Evolutionary conservation across 2,329 filamentous ascomycete genomes (phyloP), one percentile per base, ranked within the genome.

Genomic region (Pseudogymnoascus sp.): DNA sequence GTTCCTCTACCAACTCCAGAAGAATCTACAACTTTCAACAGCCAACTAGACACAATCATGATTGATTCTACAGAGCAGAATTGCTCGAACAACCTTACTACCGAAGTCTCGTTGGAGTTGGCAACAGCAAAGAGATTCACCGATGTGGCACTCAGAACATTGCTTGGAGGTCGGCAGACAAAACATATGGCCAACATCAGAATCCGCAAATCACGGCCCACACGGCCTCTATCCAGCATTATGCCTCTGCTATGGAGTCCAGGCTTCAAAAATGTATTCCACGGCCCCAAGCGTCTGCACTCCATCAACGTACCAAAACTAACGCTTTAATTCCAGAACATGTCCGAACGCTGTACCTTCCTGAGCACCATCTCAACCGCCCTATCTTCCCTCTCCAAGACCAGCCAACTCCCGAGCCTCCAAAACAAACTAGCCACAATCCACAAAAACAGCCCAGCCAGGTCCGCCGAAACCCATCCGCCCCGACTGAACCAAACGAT

Each of bases 171-270:
- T 3, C 28, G 38, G 6, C 35, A 60, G 9, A 47, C 7, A 18
- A 59, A 34, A 41, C 16, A 7, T 6, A 34, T 58, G 6, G 57
- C 54, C 12, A 62, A 41, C 7, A n/a, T 69, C 11, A 22, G 61
- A n/a, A 5, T 67, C 25, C n/a, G 61, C 6, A 64, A 62, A 32
- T 57, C 60, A 22, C 58, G 35, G 3, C 64, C 62, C 1, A 57
- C 35, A 30, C 54, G 50, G 16, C 59, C 64, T 12, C 59, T 69
- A 22, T 65, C 65, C n/a, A 60, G 22, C 7, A 58, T 68, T 12
- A 62, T 63, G 12, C 69, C 69, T 1, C 57, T 58, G 7, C 60
- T 69, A 11, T 71, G 70, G 62, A 66, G 64, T 62, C 67, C 68
- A 5, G 68, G 65, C 0, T 70, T 69, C 38, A 65, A 65, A 61